phyloP scores from a whole-genome alignment of 1,139 yeast species.

The Candida sojae region DNA sequence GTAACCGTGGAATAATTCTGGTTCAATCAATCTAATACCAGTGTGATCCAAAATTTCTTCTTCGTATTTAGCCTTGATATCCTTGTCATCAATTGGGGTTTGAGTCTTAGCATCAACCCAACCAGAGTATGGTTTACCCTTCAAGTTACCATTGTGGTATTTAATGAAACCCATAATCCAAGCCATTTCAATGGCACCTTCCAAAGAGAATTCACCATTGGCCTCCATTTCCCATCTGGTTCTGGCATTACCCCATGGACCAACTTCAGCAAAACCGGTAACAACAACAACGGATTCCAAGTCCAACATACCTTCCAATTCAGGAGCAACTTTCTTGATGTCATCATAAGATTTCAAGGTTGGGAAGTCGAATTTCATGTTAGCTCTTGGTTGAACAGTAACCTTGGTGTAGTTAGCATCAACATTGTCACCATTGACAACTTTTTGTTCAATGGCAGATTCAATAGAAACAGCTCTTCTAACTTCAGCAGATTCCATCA shows the following conservation, averaged over 20 bases:
- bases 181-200: constrained; percentile 99
- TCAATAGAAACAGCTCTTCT: constrained; percentile 96
- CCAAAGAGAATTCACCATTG: constrained; percentile 90
- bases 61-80: constrained; percentile 89
- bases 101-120: constrained; percentile 97
- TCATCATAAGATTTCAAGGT: constrained; percentile 74
- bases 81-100: constrained; percentile 92
- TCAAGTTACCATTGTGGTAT: constrained; percentile 89
- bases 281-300: constrained; percentile 90
- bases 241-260: constrained; percentile 99
- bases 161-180: constrained; percentile 99
- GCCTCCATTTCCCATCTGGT: constrained; percentile 99
- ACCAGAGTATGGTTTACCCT: constrained; percentile 87
- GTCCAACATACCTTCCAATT: constrained; percentile 88
- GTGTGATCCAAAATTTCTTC: constrained; percentile 84
- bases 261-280: constrained; percentile 97
- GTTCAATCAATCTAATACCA: constrained; percentile 96
- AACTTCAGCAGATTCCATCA: constrained; percentile 83
- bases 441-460: constrained; percentile 89
- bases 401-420: constrained; percentile 83
- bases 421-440: constrained; percentile 85
- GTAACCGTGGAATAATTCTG: constrained; percentile 90
- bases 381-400: constrained; percentile 85
- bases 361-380: constrained; percentile 94
- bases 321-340: constrained; percentile 68